A percentile compares a stretch with the other conserved stretches of the same genome.
phyloP scores from a whole-genome alignment of 2,329 filamentous ascomycete genomes.

The Colletotrichum somersetense region DNA sequence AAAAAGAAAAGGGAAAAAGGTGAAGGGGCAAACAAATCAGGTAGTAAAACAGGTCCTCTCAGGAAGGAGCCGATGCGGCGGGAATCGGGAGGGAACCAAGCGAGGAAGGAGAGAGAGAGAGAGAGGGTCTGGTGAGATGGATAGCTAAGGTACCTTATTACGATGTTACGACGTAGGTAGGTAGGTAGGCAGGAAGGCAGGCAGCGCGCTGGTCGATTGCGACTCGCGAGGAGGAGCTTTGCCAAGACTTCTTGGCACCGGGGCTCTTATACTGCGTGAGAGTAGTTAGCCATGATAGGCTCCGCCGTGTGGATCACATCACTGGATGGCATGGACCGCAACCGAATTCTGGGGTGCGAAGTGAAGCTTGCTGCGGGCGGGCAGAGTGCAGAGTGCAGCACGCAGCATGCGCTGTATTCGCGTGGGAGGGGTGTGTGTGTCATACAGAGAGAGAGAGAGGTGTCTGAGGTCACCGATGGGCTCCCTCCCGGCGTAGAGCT shows the following conservation, averaged over 20 bases:
- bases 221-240: not conserved
- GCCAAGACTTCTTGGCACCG: slow-evolving; percentile 28
- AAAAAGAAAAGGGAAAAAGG: not conserved
- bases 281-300: not conserved
- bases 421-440: not conserved
- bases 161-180: too few species aligned
- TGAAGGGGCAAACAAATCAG: too few species aligned
- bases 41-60: not conserved
- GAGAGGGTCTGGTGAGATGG: slow-evolving; percentile 31
- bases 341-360: slow-evolving; percentile 17
- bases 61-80: slow-evolving; percentile 18
- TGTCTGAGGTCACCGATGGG: slow-evolving; percentile 27
- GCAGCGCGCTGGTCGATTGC: slow-evolving; percentile 26
- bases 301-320: slow-evolving; percentile 10
- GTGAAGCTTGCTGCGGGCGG: slow-evolving; percentile 3
- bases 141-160: too few species aligned
- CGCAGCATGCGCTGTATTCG: not conserved
- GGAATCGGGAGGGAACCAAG: slow-evolving; percentile 29
- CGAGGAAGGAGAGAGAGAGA: slow-evolving; percentile 25
- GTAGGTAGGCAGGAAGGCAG: not conserved
- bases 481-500: slow-evolving; percentile 34
- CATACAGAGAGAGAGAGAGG: too few species aligned
- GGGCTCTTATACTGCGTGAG: slow-evolving; percentile 21
- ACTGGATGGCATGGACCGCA: slow-evolving; percentile 26
- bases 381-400: not conserved